Conservation (phyloP, 2,329 filamentous ascomycete species). For the Lachnellula arida region DNA sequence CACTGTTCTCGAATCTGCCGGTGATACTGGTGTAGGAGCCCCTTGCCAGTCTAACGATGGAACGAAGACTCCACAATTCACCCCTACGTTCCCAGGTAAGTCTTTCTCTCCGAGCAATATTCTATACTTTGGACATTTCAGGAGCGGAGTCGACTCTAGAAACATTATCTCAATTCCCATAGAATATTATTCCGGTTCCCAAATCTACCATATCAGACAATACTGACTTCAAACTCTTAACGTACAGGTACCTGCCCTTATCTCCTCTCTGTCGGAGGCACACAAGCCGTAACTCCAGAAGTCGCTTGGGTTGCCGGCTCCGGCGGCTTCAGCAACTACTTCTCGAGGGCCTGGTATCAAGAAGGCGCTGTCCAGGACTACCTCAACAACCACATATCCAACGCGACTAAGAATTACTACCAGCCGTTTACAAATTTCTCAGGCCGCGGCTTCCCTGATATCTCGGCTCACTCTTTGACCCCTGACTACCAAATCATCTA, state of each 20-base stretch:
- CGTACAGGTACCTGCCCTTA: slow-evolving; percentile 35
- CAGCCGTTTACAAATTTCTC: slow-evolving; percentile 39
- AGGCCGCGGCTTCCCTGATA: slow-evolving; percentile 51
- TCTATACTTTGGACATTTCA: no score
- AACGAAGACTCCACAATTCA: slow-evolving; percentile 47
- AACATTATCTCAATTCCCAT: no score
- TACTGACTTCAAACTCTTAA: no score
- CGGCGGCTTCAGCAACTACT: slow-evolving; percentile 51
- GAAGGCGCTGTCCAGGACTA: slow-evolving; percentile 38
- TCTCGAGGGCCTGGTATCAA: slow-evolving; percentile 44
- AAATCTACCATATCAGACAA: no score
- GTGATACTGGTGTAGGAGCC: slow-evolving; percentile 46
- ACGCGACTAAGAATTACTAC: slow-evolving; percentile 35
- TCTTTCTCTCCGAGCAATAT: no score
- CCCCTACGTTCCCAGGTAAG: slow-evolving; percentile 48
- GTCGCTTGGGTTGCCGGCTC: slow-evolving; percentile 42
- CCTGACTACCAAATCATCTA: slow-evolving; percentile 47
- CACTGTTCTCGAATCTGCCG: slow-evolving; percentile 46
- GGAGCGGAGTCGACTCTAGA: no score
- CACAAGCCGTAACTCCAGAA: slow-evolving; percentile 27
- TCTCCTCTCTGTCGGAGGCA: slow-evolving; percentile 25
- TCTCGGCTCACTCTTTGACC: slow-evolving; percentile 41
- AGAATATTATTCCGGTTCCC: no score
- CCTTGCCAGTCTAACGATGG: slow-evolving; percentile 52
- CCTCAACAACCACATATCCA: slow-evolving; percentile 27